Evolutionary conservation across 208 protist species (phyloP), one percentile per base, ranked within the genome.

Genomic region (Crithidia sp.): DNA sequence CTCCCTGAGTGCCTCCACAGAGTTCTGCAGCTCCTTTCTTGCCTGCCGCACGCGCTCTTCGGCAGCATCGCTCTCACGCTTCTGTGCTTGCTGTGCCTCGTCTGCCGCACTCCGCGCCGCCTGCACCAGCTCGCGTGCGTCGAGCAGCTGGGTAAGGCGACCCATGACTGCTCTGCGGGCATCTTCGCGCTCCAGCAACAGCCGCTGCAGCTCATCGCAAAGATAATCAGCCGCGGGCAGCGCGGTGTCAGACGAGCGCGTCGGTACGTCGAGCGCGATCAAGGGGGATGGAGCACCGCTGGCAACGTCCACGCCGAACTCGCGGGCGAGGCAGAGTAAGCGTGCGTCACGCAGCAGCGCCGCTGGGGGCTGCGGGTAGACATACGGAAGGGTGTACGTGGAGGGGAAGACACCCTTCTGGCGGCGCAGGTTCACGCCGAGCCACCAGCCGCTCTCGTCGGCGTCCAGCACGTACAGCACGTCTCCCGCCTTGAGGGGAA

Each of bases 391-490:
- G 5, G 84, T 84, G 67, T 88, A 93, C 12, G 90, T 93, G n/a
- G 84, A 91, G 2, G 90, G 90, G 36, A 95, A 84, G 16, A 95
- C 62, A 39, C 90, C 90, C 49, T 83, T 86, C 16, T 67, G 71
- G 0, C 82, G 84, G 2, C 70, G 62, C 16, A 70, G 28, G 63
- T 92, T 95, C 3, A 71, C 59, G 7, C 86, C 90, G 3, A 86
- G 79, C 90, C 90, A 95, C 90, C 90, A 95, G 14, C 90, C 90
- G 47, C 82, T 93, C 1, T 61, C 60, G 47, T 93, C 81, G 13
- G 79, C 69, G 28, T 93, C 90, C 5, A 91, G 49, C 5, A 93
- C 80, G 63, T 83, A 61, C 0, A 95, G n/a, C 37, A 92, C 40
- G 50, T 95, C 90, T 17, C 76, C 68, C 10, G 74, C 79, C 17